These are phyloP conservation scores for Mucor plumbeus DNA, from an alignment of 371 early-diverging fungal species.

Conservation along the genomic window DNA sequence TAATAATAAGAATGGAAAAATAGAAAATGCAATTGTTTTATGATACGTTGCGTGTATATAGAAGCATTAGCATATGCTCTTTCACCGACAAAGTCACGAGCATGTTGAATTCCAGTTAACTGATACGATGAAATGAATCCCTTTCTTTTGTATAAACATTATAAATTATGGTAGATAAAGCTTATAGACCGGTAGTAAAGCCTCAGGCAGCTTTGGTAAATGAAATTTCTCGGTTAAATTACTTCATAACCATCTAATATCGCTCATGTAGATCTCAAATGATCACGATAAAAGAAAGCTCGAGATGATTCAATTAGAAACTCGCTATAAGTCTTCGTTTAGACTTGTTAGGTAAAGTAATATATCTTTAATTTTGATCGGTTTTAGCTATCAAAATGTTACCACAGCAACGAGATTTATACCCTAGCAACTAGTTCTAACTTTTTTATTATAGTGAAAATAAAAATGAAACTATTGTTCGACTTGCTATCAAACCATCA, in stretches of 20 bases:
- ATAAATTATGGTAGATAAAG: background rate
- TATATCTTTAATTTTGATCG: background rate
- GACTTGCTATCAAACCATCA: conserved; percentile 59
- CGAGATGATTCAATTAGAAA: conserved; percentile 32
- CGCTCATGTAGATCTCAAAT: background rate
- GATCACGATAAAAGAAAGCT: conserved; percentile 22
- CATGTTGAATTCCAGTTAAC: background rate
- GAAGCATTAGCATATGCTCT: background rate
- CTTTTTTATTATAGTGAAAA: conserved; percentile 21
- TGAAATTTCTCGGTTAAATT: background rate
- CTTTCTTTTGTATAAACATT: background rate
- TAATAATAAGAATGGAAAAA: background rate
- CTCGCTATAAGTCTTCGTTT: conserved; percentile 30
- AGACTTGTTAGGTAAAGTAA: conserved; percentile 25
- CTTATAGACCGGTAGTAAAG: conserved; percentile 1
- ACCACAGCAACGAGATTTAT: background rate
- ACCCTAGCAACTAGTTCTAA: no score
- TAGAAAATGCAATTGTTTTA: background rate
- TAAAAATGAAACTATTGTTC: conserved; percentile 32
- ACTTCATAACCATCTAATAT: background rate
- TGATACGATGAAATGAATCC: background rate
- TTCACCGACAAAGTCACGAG: background rate
- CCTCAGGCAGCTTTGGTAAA: conserved; percentile 12
- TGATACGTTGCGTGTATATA: background rate
- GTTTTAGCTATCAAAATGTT: no score